phyloP scores from a whole-genome alignment of 441 rosid genomes.

The Rhodomyrtus psidioides region DNA sequence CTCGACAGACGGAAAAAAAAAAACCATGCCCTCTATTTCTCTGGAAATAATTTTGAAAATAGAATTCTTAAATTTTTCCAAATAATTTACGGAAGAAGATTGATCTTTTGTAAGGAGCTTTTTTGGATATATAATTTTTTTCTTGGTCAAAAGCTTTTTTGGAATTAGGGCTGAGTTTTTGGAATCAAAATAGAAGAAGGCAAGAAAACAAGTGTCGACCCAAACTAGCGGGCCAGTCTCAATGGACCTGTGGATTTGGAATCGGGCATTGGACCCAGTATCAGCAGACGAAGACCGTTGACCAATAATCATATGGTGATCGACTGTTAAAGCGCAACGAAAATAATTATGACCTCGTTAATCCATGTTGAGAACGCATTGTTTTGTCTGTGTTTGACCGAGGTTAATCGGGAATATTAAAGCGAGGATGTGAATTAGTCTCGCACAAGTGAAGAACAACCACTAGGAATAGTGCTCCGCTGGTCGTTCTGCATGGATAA shows the following conservation, averaged over 20 bases:
- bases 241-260: neutral
- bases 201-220: neutral
- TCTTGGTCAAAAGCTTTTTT: no score
- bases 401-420: neutral
- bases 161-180: neutral
- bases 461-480: neutral
- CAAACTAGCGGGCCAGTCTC: neutral
- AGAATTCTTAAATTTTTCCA: neutral
- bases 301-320: neutral
- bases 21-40: neutral
- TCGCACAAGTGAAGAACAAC: neutral
- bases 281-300: neutral
- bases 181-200: neutral
- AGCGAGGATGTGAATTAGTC: neutral
- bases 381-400: neutral
- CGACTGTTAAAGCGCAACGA: neutral
- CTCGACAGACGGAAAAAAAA: no score
- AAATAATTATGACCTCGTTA: neutral
- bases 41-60: neutral
- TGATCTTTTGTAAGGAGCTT: neutral
- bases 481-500: neutral
- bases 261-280: neutral
- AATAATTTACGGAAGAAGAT: neutral
- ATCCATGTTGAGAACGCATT: neutral
- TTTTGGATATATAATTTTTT: no score